These are phyloP conservation scores for Carnegiea gigantea DNA, from an alignment of 179 eudicot genomes.

Conservation along the genomic window DNA sequence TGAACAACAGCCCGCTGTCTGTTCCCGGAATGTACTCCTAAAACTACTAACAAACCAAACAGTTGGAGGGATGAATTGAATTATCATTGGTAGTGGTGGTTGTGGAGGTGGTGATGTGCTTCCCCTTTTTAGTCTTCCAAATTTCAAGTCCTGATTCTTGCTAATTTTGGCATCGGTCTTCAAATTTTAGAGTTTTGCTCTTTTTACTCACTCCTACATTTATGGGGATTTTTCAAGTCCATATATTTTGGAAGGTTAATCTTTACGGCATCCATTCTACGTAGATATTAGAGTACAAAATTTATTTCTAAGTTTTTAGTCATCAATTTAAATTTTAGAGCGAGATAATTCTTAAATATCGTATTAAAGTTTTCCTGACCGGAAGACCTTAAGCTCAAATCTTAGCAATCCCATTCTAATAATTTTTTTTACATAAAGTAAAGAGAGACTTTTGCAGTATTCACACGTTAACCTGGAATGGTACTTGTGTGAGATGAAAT, in stretches of 20 bases:
- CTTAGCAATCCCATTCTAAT: no score
- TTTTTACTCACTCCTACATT: background rate
- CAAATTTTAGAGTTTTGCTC: background rate
- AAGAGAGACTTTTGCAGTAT: no score
- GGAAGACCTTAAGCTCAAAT: no score
- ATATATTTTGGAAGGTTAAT: background rate
- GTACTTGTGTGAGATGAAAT: no score
- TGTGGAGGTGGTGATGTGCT: slow-evolving; percentile 1
- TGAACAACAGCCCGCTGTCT: slow-evolving; percentile 25
- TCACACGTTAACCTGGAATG: no score
- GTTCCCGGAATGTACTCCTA: slow-evolving; percentile 35
- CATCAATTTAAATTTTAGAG: no score
- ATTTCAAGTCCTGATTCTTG: background rate
- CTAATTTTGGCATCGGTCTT: background rate
- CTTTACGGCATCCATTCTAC: background rate
- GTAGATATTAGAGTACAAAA: no score
- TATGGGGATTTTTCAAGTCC: background rate
- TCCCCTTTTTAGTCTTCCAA: slow-evolving; percentile 1
- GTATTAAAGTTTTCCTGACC: no score
- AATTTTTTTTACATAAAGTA: no score
- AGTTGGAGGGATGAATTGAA: slow-evolving; percentile 41
- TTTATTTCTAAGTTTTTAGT: no score
- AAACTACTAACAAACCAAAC: slow-evolving; percentile 52
- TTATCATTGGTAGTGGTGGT: slow-evolving; percentile 24
- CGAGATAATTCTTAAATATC: no score